Evolutionary conservation across 495 filamentous ascomycete species (phyloP), one percentile per base, ranked within the genome.

Genomic region (Talaromyces trachyspermus): DNA sequence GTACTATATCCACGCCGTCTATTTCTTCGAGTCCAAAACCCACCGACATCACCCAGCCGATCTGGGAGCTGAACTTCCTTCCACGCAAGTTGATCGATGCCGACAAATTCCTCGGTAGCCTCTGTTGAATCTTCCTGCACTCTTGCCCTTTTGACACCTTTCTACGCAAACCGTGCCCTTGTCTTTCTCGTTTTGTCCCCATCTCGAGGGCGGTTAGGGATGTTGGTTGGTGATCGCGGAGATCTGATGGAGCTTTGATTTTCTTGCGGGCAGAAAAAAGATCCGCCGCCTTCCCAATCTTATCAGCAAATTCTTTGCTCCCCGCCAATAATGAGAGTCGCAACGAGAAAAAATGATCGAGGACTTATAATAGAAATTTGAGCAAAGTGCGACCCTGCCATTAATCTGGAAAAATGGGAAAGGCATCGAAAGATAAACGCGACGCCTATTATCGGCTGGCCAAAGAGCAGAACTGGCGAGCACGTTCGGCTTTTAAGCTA

Each of bases 401-500:
- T 15, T 15, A 19, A 20, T 4, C 1, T 7, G 3, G n/a, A 33
- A 55, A 50, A 18, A 98, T 98, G 92, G 92, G 92, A 2, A 96
- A 96, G 63, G 95, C 92, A 1, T 95, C 90, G 27, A 98, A 98
- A 68, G 92, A 98, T 59, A 98, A 98, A 71, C 86, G 92, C 40
- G 92, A 98, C 61, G 87, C 89, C 43, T 98, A 98, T 67, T 98
- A 98, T 61, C 81, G 92, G 23, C 83, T 98, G 6, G 92, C 92
- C 3, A 98, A 98, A 69, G 92, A 98, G 58, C 89, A 97, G 75
- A 91, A 92, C 49, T 98, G 90, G 90, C 87, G 92, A 20, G 92
- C 92, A 12, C 84, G 92, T 42, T 91, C 86, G 48, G 92, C 92
- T 25, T 98, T 94, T 80, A 98, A 98, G 60, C 77, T 98, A 33